Evolutionary conservation across 345 rosid genomes (phyloP), one percentile per base, ranked within the genome.

Genomic region (Noccaea bulbosa): DNA sequence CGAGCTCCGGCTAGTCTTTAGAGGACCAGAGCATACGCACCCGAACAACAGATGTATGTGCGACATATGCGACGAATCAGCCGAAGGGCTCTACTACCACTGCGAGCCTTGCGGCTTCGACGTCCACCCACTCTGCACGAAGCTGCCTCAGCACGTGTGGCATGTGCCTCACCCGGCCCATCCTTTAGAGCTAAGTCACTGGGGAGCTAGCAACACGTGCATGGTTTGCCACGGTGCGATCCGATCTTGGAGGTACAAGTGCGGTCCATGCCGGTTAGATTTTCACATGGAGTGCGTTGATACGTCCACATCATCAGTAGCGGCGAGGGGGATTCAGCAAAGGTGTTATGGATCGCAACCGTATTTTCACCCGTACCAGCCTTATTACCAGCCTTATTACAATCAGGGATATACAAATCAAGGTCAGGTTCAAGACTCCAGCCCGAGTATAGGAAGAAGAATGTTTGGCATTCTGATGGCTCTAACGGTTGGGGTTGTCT

Each of bases 61-160:
- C 14, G 63, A 71, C 51, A 60, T 82, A 16, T 84, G 84, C 41
- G 37, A 72, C 10, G 62, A 74, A 37, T 14, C 4, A 7, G 48
- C 35, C 10, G 65, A 52, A n/a, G 83, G 83, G 51, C 59, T 84
- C 10, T 75, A 44, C 70, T 83, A 78, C 39, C 65, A 70, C 4
- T 81, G 82, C 47, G 22, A 39, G 43, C 50, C 33, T 7, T 82
- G 83, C n/a, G 62, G 58, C 15, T 77, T 80, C 47, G 77, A 82
- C 34, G 62, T 75, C 34, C 83, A 84, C 56, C 78, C 84, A 3
- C 14, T 63, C 8, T 79, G 84, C 71, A 66, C 81, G 11, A 56
- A 20, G 60, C 62, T 79, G 39, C 72, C 79, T 77, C 14, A 12
- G 35, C 22, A 47, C 3, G 47, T 79, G 43, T 38, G 20, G 3